Evolutionary conservation across 495 filamentous ascomycete genomes (phyloP).

Genomic region (Aspergillus affinis): DNA sequence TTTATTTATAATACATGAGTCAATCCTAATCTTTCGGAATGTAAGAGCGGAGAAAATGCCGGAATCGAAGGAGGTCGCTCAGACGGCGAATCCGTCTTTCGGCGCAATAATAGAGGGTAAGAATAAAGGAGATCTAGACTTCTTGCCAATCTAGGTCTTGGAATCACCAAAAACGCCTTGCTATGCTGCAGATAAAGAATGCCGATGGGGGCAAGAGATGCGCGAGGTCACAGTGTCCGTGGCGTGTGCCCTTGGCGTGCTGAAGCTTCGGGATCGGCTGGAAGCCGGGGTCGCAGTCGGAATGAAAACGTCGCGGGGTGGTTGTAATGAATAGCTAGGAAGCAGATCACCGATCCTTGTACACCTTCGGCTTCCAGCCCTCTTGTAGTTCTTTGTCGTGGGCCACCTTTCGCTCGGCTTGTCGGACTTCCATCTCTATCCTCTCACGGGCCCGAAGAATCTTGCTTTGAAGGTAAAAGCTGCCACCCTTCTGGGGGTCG

Average conservation of each 20-base stretch:
- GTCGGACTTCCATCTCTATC: slow-evolving; percentile 75
- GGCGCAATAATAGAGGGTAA: slow-evolving; percentile 2
- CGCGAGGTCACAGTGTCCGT: slow-evolving; percentile 1
- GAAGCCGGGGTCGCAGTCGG: slow-evolving; percentile 5
- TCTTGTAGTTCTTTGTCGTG: slow-evolving; percentile 70
- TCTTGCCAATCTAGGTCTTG: slow-evolving; percentile 31
- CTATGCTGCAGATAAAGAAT: slow-evolving; percentile 42
- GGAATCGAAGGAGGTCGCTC: background rate
- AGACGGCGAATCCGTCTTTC: slow-evolving; percentile 6
- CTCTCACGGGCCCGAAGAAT: slow-evolving; percentile 85
- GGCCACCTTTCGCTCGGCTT: slow-evolving; percentile 48
- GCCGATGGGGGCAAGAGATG: slow-evolving; percentile 16
- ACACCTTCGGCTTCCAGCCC: slow-evolving; percentile 93
- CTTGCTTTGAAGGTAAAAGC: slow-evolving; percentile 98
- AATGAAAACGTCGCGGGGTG: slow-evolving; percentile 1
- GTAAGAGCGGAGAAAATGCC: slow-evolving; percentile 5
- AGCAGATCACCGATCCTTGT: slow-evolving; percentile 70
- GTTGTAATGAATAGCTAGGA: background rate
- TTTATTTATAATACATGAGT: slow-evolving; percentile 5
- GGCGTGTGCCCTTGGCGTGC: background rate
- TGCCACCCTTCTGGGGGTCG: slow-evolving; percentile 91
- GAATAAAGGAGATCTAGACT: slow-evolving; percentile 25
- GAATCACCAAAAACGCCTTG: slow-evolving; percentile 48
- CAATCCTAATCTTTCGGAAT: background rate
- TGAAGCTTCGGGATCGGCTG: slow-evolving; percentile 4